A percentile compares a stretch with the other conserved stretches of the same genome.
These are phyloP conservation scores for Backusella sp. DNA, from an alignment of 192 early-diverging fungal species.

Conservation along the genomic window DNA sequence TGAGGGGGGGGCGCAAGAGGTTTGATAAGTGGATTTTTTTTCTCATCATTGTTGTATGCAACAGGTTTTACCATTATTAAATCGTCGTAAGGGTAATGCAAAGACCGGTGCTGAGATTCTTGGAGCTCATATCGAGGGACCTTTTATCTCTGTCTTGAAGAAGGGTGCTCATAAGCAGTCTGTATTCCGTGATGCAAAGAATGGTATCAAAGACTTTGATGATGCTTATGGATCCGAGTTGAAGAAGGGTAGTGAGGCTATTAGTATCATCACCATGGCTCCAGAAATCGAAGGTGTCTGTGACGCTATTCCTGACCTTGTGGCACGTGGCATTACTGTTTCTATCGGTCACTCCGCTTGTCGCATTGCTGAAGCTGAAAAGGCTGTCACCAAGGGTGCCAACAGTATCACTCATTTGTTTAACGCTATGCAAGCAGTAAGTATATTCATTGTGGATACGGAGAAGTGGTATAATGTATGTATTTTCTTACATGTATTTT, in stretches of 20 bases:
- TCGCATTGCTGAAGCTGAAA: constrained; percentile 63
- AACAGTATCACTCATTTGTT: constrained; percentile 80
- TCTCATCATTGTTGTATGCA: not conserved
- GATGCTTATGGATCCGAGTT: constrained; percentile 69
- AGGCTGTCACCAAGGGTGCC: constrained; percentile 61
- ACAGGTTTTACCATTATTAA: constrained; percentile 64
- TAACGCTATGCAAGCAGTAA: constrained; percentile 78
- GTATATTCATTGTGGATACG: not conserved
- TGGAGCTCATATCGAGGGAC: constrained; percentile 69
- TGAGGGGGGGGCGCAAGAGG: not conserved
- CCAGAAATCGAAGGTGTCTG: constrained; percentile 76
- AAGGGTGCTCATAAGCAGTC: constrained; percentile 76
- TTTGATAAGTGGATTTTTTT: not conserved
- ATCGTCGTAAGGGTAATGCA: constrained; percentile 60
- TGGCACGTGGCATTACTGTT: constrained; percentile 62
- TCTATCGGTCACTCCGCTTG: constrained; percentile 69
- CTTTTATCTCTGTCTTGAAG: constrained; percentile 60
- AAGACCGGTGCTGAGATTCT: constrained; percentile 68
- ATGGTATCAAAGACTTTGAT: constrained; percentile 65
- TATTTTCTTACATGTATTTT: not conserved
- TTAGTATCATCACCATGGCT: constrained; percentile 74
- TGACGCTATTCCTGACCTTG: constrained; percentile 63
- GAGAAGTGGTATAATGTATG: not conserved
- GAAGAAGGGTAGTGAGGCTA: constrained; percentile 35
- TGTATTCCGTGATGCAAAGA: constrained; percentile 41